Evolutionary conservation across 1,284 basidiomycete species (phyloP).

Genomic region (Heterobasidion parviporum): DNA sequence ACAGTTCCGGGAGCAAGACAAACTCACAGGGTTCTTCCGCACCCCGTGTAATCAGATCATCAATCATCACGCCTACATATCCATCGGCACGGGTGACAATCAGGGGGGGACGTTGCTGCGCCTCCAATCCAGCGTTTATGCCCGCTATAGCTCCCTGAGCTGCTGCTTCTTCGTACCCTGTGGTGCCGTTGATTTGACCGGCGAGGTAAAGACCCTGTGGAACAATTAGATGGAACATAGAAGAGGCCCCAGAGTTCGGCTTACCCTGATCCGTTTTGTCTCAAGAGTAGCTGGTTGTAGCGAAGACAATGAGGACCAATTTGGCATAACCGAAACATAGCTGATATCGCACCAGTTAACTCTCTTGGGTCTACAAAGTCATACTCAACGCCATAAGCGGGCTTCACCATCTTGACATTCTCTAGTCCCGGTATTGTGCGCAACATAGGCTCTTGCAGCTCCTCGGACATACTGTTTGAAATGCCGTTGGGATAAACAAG

Average conservation of each 20-base stretch:
- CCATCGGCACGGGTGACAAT: slow-evolving; percentile 75
- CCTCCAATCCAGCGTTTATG: slow-evolving; percentile 76
- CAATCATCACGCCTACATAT: slow-evolving; percentile 84
- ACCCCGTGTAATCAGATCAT: slow-evolving; percentile 82
- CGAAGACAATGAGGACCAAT: slow-evolving; percentile 1
- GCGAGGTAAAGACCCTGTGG: slow-evolving; percentile 76
- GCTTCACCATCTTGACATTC: slow-evolving; percentile 71
- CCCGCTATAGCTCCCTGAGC: slow-evolving; percentile 83
- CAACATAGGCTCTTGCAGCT: slow-evolving; percentile 74
- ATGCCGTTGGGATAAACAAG: slow-evolving; percentile 87
- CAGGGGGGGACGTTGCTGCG: slow-evolving; percentile 47
- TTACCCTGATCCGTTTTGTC: slow-evolving; percentile 71
- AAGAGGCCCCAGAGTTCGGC: not conserved
- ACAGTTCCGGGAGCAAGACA: not conserved
- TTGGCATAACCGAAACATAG: not conserved
- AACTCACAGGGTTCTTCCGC: slow-evolving; percentile 81
- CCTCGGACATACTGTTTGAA: slow-evolving; percentile 81
- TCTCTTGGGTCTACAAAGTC: slow-evolving; percentile 88
- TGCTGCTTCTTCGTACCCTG: slow-evolving; percentile 89
- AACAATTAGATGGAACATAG: not conserved
- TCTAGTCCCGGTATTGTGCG: slow-evolving; percentile 80
- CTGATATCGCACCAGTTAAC: slow-evolving; percentile 44
- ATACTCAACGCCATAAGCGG: slow-evolving; percentile 91
- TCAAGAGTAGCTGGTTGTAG: slow-evolving; percentile 61
- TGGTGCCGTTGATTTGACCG: slow-evolving; percentile 88